Percentiles rank a stretch among this genome's conserved stretches.
These are phyloP conservation scores for Chaetomium tenue DNA, from an alignment of 495 filamentous ascomycete species.

Conservation along the genomic window DNA sequence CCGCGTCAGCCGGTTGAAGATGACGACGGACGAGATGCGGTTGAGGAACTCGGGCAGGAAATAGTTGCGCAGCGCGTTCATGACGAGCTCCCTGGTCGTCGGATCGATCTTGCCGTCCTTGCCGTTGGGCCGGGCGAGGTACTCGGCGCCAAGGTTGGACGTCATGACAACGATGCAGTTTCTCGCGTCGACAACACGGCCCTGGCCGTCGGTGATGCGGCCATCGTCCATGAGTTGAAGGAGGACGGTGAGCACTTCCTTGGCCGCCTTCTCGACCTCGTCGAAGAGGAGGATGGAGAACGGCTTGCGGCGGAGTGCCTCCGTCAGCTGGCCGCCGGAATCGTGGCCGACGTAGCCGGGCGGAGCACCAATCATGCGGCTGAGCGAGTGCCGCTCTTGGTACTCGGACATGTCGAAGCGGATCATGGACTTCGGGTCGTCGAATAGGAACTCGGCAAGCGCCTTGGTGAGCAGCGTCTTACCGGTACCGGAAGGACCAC, in stretches of 20 bases:
- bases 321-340: slow-evolving; percentile 91
- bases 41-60: slow-evolving; percentile 98
- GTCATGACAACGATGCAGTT: slow-evolving; percentile 99
- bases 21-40: slow-evolving; percentile 90
- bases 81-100: slow-evolving; percentile 82
- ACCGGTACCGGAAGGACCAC: slow-evolving; percentile 94
- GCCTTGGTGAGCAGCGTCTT: slow-evolving; percentile 97
- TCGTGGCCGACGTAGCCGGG: slow-evolving; percentile 98
- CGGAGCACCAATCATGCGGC: slow-evolving; percentile 95
- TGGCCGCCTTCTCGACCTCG: slow-evolving; percentile 97
- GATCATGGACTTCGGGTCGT: slow-evolving; percentile 97
- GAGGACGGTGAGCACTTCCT: slow-evolving; percentile 93
- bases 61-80: slow-evolving; percentile 83
- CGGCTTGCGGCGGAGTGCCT: slow-evolving; percentile 84
- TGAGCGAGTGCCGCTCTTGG: slow-evolving; percentile 93
- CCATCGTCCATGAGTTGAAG: slow-evolving; percentile 99
- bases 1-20: slow-evolving; percentile 94
- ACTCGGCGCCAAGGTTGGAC: slow-evolving; percentile 93
- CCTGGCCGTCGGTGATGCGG: slow-evolving; percentile 97
- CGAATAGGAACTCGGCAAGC: slow-evolving; percentile 95
- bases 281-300: slow-evolving; percentile 99
- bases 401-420: slow-evolving; percentile 99
- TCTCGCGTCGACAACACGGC: slow-evolving; percentile 85
- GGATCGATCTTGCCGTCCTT: slow-evolving; percentile 84
- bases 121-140: slow-evolving; percentile 71